Evolutionary conservation across 2,329 filamentous ascomycete genomes (phyloP).

Genomic region (Cercospora brassicicola): DNA sequence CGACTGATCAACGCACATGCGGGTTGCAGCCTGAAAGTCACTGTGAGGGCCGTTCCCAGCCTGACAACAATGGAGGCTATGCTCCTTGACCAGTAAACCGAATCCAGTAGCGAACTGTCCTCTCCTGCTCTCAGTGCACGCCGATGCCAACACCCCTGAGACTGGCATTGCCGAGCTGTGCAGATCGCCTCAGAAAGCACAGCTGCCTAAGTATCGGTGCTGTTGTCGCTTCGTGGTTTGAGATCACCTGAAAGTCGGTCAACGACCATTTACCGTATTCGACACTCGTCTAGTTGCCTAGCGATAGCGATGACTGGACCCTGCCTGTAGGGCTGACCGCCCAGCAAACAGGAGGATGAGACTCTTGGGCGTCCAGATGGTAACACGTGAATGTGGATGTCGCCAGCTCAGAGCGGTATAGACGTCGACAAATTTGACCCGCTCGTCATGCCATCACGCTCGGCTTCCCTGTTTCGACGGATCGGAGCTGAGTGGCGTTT

Average conservation of each 20-base stretch:
- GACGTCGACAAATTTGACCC: background rate
- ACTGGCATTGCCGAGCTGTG: background rate
- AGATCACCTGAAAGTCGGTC: background rate
- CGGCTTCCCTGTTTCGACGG: background rate
- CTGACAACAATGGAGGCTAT: background rate
- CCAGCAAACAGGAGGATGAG: background rate
- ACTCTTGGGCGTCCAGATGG: background rate
- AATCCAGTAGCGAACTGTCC: background rate
- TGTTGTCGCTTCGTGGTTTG: background rate
- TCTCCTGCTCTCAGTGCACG: background rate
- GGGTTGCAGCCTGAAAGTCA: background rate
- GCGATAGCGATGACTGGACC: background rate
- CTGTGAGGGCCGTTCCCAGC: background rate
- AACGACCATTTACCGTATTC: background rate
- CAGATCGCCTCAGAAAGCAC: background rate
- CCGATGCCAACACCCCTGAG: background rate
- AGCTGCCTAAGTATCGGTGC: background rate
- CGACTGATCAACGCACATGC: background rate
- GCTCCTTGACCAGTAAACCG: background rate
- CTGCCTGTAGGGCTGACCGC: background rate
- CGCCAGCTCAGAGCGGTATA: background rate
- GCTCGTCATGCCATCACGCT: background rate
- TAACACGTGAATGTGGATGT: background rate
- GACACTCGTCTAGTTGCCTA: background rate
- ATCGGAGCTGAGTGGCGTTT: background rate